A percentile compares a stretch with the other conserved stretches of the same genome.
phyloP scores from a whole-genome alignment of 768 basidiomycete species.

The Exsudoporus frostii region DNA sequence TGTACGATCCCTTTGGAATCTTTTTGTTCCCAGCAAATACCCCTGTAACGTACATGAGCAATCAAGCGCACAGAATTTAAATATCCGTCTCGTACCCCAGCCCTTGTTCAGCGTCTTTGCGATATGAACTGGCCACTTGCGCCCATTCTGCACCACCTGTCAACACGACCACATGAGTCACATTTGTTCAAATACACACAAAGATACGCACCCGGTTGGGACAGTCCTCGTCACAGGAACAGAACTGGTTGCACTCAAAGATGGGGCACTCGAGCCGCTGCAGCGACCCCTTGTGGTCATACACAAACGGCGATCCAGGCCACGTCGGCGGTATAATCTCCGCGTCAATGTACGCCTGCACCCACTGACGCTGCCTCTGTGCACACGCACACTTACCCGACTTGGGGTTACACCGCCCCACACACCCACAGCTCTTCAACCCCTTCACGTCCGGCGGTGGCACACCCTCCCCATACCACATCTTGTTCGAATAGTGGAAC shows the following conservation, averaged over 20 bases:
- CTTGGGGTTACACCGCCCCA: constrained; percentile 71
- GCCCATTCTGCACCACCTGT: constrained; percentile 82
- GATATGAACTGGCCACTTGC: constrained; percentile 60
- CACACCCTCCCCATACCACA: constrained; percentile 71
- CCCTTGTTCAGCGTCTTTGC: constrained; percentile 74
- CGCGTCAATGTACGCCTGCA: constrained; percentile 20
- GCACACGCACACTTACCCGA: constrained; percentile 73
- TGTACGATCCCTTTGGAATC: constrained; percentile 65
- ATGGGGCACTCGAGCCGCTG: constrained; percentile 56
- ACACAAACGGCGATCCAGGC: constrained; percentile 57
- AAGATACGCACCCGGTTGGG: constrained; percentile 59
- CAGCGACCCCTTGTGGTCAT: constrained; percentile 58
- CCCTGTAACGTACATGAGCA: constrained; percentile 40
- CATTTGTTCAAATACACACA: background rate
- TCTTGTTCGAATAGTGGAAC: constrained; percentile 81
- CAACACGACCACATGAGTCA: background rate
- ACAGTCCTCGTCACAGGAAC: constrained; percentile 79
- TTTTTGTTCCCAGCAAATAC: constrained; percentile 64
- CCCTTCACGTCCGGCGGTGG: constrained; percentile 57
- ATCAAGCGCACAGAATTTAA: background rate
- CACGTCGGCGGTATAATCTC: constrained; percentile 30
- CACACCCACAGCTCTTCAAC: constrained; percentile 69
- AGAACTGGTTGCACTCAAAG: constrained; percentile 84
- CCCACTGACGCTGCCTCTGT: constrained; percentile 46
- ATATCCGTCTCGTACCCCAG: constrained; percentile 63